phyloP scores from a whole-genome alignment of 2,329 filamentous ascomycete species.

The Akanthomyces muscarius region DNA sequence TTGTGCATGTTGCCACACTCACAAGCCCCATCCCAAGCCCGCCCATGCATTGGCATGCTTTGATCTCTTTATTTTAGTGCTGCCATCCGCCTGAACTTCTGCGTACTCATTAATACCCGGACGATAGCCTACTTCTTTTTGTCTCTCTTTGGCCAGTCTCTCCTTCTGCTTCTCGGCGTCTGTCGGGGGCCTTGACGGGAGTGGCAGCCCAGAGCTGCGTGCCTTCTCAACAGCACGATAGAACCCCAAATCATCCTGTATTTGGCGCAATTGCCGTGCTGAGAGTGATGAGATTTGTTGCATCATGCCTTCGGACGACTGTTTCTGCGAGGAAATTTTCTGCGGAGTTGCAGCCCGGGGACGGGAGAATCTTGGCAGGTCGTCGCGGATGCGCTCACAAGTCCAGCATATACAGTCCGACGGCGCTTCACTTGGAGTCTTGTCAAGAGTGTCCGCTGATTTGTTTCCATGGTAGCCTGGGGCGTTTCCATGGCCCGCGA shows the following conservation, averaged over 20 bases:
- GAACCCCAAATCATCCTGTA: constrained; percentile 4
- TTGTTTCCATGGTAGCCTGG: neutral
- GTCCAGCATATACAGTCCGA: neutral
- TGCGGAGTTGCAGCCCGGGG: neutral
- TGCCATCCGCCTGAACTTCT: neutral
- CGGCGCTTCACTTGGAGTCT: too few species aligned
- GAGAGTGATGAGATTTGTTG: neutral
- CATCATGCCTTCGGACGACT: neutral
- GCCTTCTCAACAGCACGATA: neutral
- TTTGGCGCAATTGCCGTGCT: neutral
- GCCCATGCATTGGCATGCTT: constrained; percentile 2
- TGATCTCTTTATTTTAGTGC: neutral
- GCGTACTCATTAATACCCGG: neutral
- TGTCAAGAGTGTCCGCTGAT: neutral
- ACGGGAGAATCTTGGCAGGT: neutral
- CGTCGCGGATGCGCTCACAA: constrained; percentile 2
- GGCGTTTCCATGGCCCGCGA: neutral
- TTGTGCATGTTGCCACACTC: neutral
- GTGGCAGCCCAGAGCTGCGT: neutral
- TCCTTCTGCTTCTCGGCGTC: neutral
- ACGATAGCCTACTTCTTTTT: neutral
- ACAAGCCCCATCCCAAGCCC: neutral
- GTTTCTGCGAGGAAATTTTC: neutral
- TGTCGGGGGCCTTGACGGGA: neutral
- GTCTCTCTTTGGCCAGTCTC: neutral